Base-by-base conservation (phyloP, 2,329 filamentous ascomycete genomes). In the Neoarthrinium moseri region DNA sequence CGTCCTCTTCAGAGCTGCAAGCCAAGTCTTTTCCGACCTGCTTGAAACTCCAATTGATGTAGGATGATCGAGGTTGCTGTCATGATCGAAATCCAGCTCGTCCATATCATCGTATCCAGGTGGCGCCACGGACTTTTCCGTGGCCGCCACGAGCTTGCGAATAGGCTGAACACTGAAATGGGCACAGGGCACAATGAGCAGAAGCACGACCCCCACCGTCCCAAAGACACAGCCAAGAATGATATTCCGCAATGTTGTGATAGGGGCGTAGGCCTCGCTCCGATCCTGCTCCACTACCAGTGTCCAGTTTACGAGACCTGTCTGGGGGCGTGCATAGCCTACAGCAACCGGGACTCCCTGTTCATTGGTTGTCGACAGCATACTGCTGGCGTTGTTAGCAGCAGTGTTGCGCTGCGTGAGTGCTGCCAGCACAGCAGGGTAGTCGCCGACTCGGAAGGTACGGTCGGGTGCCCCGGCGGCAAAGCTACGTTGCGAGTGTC, bases 221-320 rank as follows among this genome's bases (percentile, higher is more conserved):
- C 87, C 89, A 61, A 96, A 95, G 0, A 95, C 87, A 50, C 89
- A 95, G 5, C 83, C 89, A 2, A 96, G 67, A 2, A 96, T 78
- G 41, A 96, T 89, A 38, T 86, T 84, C 17, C 88, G 82, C n/a
- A 96, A 73, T 17, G 81, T 83, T 22, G 74, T 68, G 47, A 96
- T 91, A 0, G 91, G 87, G 6, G 75, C 73, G 68, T 87, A 91
- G 1, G 91, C 89, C 65, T 96, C 91, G 18, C 64, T 63, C 51
- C 82, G 81, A 3, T 81, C 73, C 63, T 94, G 85, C 61, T 96
- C 91, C 1, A 96, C 80, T 3, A 95, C 57, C 4, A 96, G 70
- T 5, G 88, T 83, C 91, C 91, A 96, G 57, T 92, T 81, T 6
- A 88, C 88, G 43, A 95, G 68, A 0, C 69, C 62, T 5, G 77